Base-by-base conservation (phyloP, 495 filamentous ascomycete species). In the Penicillium turbatum region DNA sequence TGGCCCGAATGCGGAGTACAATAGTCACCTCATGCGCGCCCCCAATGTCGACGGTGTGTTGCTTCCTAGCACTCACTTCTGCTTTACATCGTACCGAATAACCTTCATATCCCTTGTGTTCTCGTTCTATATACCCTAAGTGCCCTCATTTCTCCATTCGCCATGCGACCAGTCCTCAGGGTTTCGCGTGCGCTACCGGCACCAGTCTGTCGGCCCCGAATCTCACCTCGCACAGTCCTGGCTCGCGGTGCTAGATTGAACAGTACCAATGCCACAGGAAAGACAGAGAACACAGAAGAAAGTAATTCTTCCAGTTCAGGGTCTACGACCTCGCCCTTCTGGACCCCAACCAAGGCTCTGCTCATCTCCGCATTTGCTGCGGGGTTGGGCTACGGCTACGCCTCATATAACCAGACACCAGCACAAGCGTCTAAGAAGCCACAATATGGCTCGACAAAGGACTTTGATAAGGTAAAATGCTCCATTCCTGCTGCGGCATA, bases 391-490 rank as follows among this genome's bases (percentile, higher is more conserved):
- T 75, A 73, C 40, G 60, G 61, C n/a, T 65, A 59, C n/a, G 67
- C 71, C 9, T 46, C 48, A 12, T 64, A 54, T 29, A 60, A 38
- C 38, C 55, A 67, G 24, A 26, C 48, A 32, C 43, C 61, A 0
- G 45, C 57, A 43, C 32, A 53, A 24, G 38, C 37, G 1, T 8
- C 54, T 3, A 55, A 56, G 12, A 54, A 63, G 34, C 68, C 72
- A 12, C 60, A 64, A 31, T 78, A 77, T 60, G 75, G 73, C 24
- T 67, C 69, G 17, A 35, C 54, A n/a, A 60, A 66, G 24, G 69
- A 77, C 27, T 75, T 76, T 37, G 64, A 68, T 42, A 75, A 72
- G 64, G 75, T 77, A 53, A 19, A 15, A 13, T 11, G 0, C 9
- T 6, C 3, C 32, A 21, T 36, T 4, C 21, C 21, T 24, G 45